Evolutionary conservation across 1,139 yeast species (phyloP), one percentile per base, ranked within the genome.

Genomic region (Casaregolazyma lundiana): DNA sequence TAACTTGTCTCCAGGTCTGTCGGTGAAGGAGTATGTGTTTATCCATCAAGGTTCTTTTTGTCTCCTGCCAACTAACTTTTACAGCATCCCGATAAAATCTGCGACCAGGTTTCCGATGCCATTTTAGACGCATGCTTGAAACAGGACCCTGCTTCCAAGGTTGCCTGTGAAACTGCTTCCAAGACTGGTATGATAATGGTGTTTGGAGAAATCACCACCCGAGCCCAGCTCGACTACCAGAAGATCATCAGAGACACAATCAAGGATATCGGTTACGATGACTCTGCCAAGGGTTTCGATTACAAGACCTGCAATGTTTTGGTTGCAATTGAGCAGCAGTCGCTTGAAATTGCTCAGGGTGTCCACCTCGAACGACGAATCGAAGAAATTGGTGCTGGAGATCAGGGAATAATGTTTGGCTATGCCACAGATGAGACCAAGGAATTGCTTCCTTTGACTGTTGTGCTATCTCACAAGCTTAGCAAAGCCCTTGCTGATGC

Each of bases 381-480:
- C 60, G 99, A 92, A 77, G 95, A 92, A 52, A 82, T 92, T 67
- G 99, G 98, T 71, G 98, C 99, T 58, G 99, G 99, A 83, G 99
- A 92, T 77, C 99, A 92, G 76, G 97, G 99, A 82, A 92, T 92
- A 70, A 92, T 92, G 99, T 92, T 92, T 69, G 99, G 99, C 72
- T 92, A 92, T 73, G 99, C 99, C 62, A 84, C 98, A 56, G 97
- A 92, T 67, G 99, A 92, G 78, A 89, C 98, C 63, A 95, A 90
- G 68, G 97, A 92, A 77, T 84, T 87, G 69, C 78, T 92, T 65
- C 99, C 99, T 62, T 81, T 92, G 74, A 94, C 98, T 60, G 80
- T 94, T 55, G 75, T 94, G 62, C 81, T 94, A 66, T 83, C 97
- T 50, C 99, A 92, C 79, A 87, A 88, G 76, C 83, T 92, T 69